Evolutionary conservation across 176 grass and related monocot genomes (phyloP).

Genomic region (Bonia amplexicaulis): DNA sequence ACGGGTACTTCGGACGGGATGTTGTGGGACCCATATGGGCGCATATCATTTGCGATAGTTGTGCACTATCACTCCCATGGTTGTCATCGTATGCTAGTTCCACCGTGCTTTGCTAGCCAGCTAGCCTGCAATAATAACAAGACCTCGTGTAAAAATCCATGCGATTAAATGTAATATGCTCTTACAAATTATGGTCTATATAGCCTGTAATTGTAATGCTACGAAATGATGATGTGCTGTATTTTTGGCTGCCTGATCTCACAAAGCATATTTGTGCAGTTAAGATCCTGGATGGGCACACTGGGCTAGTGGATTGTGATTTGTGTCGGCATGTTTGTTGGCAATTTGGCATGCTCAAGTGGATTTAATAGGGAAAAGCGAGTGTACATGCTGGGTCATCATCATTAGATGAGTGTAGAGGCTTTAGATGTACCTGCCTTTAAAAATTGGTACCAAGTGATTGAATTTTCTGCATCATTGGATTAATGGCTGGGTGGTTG

Average conservation of each 20-base stretch:
- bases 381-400: background rate
- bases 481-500: background rate
- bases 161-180: background rate
- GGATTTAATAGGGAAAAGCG: background rate
- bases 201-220: background rate
- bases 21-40: background rate
- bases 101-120: background rate
- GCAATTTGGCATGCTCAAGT: background rate
- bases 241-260: background rate
- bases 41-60: background rate
- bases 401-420: background rate
- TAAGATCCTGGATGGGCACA: background rate
- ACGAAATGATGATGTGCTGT: background rate
- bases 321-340: background rate
- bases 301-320: background rate
- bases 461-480: background rate
- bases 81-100: background rate
- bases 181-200: background rate
- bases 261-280: background rate
- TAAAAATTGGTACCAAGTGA: background rate
- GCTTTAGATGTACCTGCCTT: background rate
- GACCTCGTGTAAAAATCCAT: background rate
- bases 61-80: background rate
- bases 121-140: background rate
- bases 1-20: background rate